These are phyloP conservation scores for Erucastrum elatum DNA, from an alignment of 345 rosid species.

Conservation along the genomic window DNA sequence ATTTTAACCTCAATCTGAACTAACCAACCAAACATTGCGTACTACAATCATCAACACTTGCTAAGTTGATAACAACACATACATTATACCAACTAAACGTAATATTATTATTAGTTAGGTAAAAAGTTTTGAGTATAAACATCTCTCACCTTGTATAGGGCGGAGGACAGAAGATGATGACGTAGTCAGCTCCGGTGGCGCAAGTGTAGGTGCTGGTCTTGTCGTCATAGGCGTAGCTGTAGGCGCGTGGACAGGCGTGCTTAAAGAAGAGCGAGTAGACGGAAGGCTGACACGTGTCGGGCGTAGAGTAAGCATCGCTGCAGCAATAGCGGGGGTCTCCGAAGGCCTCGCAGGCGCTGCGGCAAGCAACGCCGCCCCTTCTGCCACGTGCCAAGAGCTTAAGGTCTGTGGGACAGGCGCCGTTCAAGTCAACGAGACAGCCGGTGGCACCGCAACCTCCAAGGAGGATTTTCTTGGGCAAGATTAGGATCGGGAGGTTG, in stretches of 20 bases:
- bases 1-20: no score
- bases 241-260: conserved; percentile 86
- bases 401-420: conserved; percentile 68
- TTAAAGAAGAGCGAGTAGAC: conserved; percentile 67
- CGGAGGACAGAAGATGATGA: conserved; percentile 77
- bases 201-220: conserved; percentile 88
- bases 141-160: conserved; percentile 67
- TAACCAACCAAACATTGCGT: no score
- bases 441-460: conserved; percentile 86
- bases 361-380: conserved; percentile 53
- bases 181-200: conserved; percentile 60
- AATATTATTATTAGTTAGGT: no score
- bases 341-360: conserved; percentile 93
- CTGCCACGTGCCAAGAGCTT: conserved; percentile 46
- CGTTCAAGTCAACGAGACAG: conserved; percentile 79
- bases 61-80: no score
- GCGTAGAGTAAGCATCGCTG: conserved; percentile 68
- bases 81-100: no score
- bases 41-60: no score
- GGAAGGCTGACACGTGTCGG: conserved; percentile 78
- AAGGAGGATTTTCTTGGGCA: conserved; percentile 44
- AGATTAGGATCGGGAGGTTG: conserved; percentile 63
- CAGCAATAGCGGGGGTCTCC: conserved; percentile 73
- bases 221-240: conserved; percentile 90
- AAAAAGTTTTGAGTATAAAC: not conserved